Conservation (phyloP, 768 basidiomycete species). For the Leccinum subgranulosum region DNA sequence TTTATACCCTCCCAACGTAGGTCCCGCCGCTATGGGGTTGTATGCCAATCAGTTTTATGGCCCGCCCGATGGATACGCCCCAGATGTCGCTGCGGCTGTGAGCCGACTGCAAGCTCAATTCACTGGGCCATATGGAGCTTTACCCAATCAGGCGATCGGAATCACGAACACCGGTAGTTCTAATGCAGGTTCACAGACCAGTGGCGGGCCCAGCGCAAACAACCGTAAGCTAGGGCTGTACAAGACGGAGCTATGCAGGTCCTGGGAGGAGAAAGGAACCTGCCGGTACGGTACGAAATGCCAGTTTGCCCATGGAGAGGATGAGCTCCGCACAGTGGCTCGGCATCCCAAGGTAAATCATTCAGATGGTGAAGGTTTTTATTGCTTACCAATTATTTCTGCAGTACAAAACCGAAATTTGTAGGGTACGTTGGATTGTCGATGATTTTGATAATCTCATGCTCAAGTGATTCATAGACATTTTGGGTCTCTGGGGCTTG, state of each 20-base stretch:
- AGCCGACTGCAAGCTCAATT: constrained; percentile 58
- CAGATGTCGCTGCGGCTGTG: constrained; percentile 57
- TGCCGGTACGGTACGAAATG: constrained; percentile 88
- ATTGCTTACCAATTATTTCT: constrained; percentile 15
- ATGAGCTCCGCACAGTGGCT: constrained; percentile 79
- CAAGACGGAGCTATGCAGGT: constrained; percentile 87
- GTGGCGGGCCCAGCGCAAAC: constrained; percentile 80
- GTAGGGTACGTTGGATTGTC: constrained; percentile 54
- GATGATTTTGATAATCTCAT: background rate
- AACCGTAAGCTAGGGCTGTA: constrained; percentile 88
- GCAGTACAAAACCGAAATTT: constrained; percentile 93
- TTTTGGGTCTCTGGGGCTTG: constrained; percentile 95
- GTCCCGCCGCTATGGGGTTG: constrained; percentile 52
- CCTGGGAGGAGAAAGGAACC: constrained; percentile 89
- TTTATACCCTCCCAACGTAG: constrained; percentile 49
- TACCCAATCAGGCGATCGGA: constrained; percentile 43
- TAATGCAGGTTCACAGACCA: constrained; percentile 28
- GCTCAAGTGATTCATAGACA: constrained; percentile 46
- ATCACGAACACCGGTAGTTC: constrained; percentile 41
- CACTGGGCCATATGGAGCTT: constrained; percentile 50
- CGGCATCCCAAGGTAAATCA: constrained; percentile 80
- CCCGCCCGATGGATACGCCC: constrained; percentile 53
- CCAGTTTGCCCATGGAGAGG: constrained; percentile 91
- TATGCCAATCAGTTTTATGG: constrained; percentile 72
- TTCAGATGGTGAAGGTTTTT: background rate